Evolutionary conservation across 1,284 basidiomycete genomes (phyloP).

Genomic region (Cutaneotrichosporon cutaneum): DNA sequence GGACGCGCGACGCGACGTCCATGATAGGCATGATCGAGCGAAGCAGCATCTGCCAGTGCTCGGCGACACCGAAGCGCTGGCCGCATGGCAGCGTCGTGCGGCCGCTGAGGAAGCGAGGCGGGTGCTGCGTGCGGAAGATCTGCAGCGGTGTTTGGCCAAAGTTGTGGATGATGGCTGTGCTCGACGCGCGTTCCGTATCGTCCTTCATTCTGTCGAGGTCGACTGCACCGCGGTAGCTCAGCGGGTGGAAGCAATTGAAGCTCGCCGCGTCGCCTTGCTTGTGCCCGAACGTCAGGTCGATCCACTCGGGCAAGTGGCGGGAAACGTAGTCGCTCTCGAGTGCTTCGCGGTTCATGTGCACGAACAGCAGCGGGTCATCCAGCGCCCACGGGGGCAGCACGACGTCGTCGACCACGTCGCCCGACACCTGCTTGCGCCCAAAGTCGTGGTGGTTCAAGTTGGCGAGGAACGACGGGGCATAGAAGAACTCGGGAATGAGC

Average conservation of each 20-base stretch:
- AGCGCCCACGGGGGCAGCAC: constrained; percentile 90
- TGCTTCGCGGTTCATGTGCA: constrained; percentile 76
- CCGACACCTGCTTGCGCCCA: constrained; percentile 75
- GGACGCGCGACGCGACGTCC: constrained; percentile 59
- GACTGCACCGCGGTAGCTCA: constrained; percentile 91
- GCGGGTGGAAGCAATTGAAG: constrained; percentile 86
- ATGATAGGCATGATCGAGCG: constrained; percentile 50
- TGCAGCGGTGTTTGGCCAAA: constrained; percentile 88
- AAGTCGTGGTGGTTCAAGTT: constrained; percentile 71
- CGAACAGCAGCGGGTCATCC: constrained; percentile 78
- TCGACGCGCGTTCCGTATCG: constrained; percentile 82
- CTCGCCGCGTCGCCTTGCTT: constrained; percentile 78
- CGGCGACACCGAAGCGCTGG: constrained; percentile 71
- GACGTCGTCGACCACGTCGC: constrained; percentile 81
- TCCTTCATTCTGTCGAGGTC: constrained; percentile 83
- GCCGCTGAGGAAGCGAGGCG: constrained; percentile 65
- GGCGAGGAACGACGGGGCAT: constrained; percentile 55
- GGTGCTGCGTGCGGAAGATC: constrained; percentile 82
- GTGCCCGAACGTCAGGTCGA: constrained; percentile 78
- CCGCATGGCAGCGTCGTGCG: constrained; percentile 67
- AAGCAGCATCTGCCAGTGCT: constrained; percentile 55
- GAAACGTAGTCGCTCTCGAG: constrained; percentile 89
- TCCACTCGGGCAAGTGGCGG: constrained; percentile 82
- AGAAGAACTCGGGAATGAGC: constrained; percentile 88
- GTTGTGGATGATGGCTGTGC: constrained; percentile 93